A percentile compares a stretch with the other conserved stretches of the same genome.
phyloP scores from a whole-genome alignment of 495 filamentous ascomycete species.

The Achaetomiella virescens region DNA sequence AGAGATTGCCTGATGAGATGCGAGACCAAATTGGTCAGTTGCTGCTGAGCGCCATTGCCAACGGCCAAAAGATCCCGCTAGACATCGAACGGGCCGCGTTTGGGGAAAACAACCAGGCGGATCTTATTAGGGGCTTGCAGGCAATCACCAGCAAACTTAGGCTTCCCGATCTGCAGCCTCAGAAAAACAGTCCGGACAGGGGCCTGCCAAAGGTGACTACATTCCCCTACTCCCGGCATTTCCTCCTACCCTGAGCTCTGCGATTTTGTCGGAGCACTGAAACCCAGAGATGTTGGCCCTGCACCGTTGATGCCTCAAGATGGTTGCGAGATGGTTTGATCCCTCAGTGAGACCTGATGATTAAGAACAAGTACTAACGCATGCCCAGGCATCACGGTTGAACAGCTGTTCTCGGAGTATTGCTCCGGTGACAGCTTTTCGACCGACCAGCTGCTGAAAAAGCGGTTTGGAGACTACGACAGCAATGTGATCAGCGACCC shows the following conservation, averaged over 20 bases:
- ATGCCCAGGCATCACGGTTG: conserved; percentile 51
- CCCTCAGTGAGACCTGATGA: background rate
- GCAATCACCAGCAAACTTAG: conserved; percentile 28
- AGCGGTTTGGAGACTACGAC: conserved; percentile 1
- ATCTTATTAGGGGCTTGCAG: conserved; percentile 21
- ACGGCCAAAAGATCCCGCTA: conserved; percentile 31
- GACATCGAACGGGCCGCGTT: conserved; percentile 24
- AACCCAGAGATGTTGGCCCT: conserved; percentile 77
- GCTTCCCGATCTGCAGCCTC: conserved; percentile 8
- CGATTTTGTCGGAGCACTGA: conserved; percentile 59
- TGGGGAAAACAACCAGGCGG: conserved; percentile 20
- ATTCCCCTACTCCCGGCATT: conserved; percentile 88
- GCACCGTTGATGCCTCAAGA: conserved; percentile 59
- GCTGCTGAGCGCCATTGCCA: conserved; percentile 21
- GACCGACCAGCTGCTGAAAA: conserved; percentile 60
- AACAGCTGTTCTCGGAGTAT: conserved; percentile 61
- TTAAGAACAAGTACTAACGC: background rate
- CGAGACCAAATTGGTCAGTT: conserved; percentile 21
- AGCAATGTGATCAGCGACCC: background rate
- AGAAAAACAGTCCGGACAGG: background rate
- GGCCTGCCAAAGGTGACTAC: conserved; percentile 39
- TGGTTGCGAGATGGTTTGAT: conserved; percentile 51
- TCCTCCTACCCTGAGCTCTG: conserved; percentile 80
- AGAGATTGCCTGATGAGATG: conserved; percentile 19
- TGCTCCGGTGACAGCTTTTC: conserved; percentile 56